These are phyloP conservation scores for Bruguiera parviflora DNA, from an alignment of 345 rosid species.

Conservation along the genomic window DNA sequence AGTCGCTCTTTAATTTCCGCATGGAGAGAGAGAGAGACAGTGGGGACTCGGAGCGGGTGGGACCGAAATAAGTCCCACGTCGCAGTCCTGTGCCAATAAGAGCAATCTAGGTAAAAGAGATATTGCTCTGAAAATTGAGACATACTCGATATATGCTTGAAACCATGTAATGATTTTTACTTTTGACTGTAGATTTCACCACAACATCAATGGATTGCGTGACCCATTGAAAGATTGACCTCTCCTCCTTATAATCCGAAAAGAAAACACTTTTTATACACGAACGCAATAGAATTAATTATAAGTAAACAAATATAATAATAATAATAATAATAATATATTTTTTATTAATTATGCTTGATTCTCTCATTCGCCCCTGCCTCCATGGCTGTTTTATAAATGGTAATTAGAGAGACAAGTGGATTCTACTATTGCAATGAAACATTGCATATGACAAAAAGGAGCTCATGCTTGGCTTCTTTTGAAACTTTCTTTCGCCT, in stretches of 20 bases:
- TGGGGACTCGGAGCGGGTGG: no score
- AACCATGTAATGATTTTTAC: slow-evolving; percentile 33
- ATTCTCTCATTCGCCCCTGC: neutral
- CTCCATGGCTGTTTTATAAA: neutral
- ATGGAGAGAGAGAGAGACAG: no score
- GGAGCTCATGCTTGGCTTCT: slow-evolving; percentile 2
- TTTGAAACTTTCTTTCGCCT: neutral
- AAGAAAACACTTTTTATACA: no score
- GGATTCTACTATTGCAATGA: slow-evolving; percentile 8
- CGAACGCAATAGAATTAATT: no score
- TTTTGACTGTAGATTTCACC: slow-evolving; percentile 31
- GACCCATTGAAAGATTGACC: neutral
- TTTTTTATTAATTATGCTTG: no score
- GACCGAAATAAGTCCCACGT: no score
- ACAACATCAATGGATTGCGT: slow-evolving; percentile 14
- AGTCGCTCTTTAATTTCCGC: no score
- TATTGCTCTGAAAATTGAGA: slow-evolving; percentile 13
- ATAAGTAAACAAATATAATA: no score
- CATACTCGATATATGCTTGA: slow-evolving; percentile 4
- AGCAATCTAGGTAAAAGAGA: slow-evolving; percentile 19
- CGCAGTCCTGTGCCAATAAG: slow-evolving; percentile 6
- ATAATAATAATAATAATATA: no score
- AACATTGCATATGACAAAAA: neutral
- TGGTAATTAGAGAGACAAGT: slow-evolving; percentile 20
- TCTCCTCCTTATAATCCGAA: no score